Conservation (phyloP, 768 basidiomycete genomes). For the Trichaptum fuscoviolaceum region DNA sequence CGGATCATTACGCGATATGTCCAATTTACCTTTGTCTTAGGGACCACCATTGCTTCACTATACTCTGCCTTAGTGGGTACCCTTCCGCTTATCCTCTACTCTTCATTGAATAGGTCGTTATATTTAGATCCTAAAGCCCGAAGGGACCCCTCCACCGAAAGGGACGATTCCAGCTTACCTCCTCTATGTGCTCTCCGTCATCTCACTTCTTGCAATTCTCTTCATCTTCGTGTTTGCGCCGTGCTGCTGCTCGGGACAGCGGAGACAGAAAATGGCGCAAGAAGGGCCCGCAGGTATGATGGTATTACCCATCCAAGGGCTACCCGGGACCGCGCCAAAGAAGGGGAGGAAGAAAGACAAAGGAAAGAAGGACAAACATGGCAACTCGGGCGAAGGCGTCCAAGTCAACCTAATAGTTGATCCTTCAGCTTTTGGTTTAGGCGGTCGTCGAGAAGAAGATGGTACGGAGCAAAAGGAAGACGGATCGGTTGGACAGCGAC, state of each 20-base stretch:
- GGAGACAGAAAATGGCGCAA: slow-evolving; percentile 22
- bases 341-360: slow-evolving; percentile 37
- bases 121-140: slow-evolving; percentile 49
- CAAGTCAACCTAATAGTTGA: slow-evolving; percentile 75
- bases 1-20: slow-evolving; percentile 43
- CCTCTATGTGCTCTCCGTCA: slow-evolving; percentile 51
- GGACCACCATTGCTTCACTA: slow-evolving; percentile 49
- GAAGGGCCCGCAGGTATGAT: slow-evolving; percentile 39
- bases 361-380: slow-evolving; percentile 25
- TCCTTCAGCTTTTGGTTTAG: slow-evolving; percentile 47
- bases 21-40: slow-evolving; percentile 46
- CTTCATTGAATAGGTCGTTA: background rate
- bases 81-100: slow-evolving; percentile 10
- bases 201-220: slow-evolving; percentile 45
- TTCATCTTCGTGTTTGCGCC: slow-evolving; percentile 56
- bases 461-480: slow-evolving; percentile 33
- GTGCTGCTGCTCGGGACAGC: slow-evolving; percentile 42
- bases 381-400: slow-evolving; percentile 32
- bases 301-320: slow-evolving; percentile 58
- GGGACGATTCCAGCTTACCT: slow-evolving; percentile 48
- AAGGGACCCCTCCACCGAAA: slow-evolving; percentile 46
- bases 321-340: slow-evolving; percentile 34
- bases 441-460: slow-evolving; percentile 33
- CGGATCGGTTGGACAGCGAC: slow-evolving; percentile 17
- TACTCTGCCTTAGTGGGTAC: slow-evolving; percentile 56